Evolutionary conservation across 176 grass and related monocot species (phyloP), one percentile per base, ranked within the genome.

Genomic region (Raddia distichophylla): DNA sequence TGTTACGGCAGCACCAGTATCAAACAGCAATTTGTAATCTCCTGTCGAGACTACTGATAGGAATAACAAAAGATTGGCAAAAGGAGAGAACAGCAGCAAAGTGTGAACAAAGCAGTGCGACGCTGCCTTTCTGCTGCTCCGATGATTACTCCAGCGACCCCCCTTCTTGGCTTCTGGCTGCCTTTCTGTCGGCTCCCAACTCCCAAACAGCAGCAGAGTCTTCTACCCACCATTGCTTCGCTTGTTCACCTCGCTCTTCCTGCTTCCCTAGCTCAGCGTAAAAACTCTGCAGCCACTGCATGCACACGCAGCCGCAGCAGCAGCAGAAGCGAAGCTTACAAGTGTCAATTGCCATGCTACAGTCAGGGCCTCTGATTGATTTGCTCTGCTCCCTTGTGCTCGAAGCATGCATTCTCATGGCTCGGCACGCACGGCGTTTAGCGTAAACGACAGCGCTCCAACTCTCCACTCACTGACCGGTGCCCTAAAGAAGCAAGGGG

Each of bases 111-210:
- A 34, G 47, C 47, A 52, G 47, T 51, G 46, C 47, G 22, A 10
- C 47, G 46, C 44, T 48, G 55, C 33, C 83, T 70, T 77, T 85
- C 83, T 77, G 64, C 65, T 22, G 55, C 42, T 16, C 51, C 10
- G 6, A 61, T 34, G 12, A 71, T 65, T 50, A 4, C 44, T 82
- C n/a, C 57, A 63, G 47, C 27, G 32, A 45, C 47, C 75, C 48
- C 27, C 14, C n/a, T 42, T 40, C 3, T 40, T 40, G 37, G 37
- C 37, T 40, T 5, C 35, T 62, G 11, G 14, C 49, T 10, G 60
- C 81, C 6, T 58, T 52, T 65, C 62, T 76, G 84, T 86, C 70
- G 61, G 77, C 32, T 86, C 48, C 75, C 20, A 79, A 51, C 0
- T 27, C 27, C 27, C 27, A 27, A 27, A 27, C 27, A 27, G 27